Evolutionary conservation across 2,329 filamentous ascomycete species (phyloP).

Genomic region (Aspergillus piperis): DNA sequence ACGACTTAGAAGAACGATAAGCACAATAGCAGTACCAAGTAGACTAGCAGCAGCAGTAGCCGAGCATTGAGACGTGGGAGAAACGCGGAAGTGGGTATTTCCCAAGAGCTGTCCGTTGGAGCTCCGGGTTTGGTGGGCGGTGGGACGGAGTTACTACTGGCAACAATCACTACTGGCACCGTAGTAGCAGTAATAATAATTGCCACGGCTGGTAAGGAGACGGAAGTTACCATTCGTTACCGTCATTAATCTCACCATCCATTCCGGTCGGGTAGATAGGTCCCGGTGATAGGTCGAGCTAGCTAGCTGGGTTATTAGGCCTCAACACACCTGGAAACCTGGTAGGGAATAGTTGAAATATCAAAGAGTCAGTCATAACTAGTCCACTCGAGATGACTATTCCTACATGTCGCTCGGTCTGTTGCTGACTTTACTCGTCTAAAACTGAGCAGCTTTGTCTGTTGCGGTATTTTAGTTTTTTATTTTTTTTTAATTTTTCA

Average conservation of each 20-base stretch:
- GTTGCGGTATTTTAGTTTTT: neutral
- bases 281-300: too few species aligned
- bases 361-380: too few species aligned
- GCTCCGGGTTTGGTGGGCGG: neutral
- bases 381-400: neutral
- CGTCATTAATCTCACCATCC: too few species aligned
- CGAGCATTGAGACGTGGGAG: neutral
- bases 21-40: neutral
- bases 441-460: neutral
- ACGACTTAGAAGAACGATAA: neutral
- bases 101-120: constrained; percentile 4
- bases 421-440: neutral
- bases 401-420: neutral
- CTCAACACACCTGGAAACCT: too few species aligned
- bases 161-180: neutral
- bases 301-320: too few species aligned
- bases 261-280: too few species aligned
- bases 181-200: neutral
- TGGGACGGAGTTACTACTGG: neutral
- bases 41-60: neutral
- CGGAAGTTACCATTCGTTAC: too few species aligned
- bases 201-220: neutral
- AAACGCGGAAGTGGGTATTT: neutral
- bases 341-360: too few species aligned
- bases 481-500: neutral